Base-by-base conservation (phyloP, 306 rosid genomes). In the Morella rubra region DNA sequence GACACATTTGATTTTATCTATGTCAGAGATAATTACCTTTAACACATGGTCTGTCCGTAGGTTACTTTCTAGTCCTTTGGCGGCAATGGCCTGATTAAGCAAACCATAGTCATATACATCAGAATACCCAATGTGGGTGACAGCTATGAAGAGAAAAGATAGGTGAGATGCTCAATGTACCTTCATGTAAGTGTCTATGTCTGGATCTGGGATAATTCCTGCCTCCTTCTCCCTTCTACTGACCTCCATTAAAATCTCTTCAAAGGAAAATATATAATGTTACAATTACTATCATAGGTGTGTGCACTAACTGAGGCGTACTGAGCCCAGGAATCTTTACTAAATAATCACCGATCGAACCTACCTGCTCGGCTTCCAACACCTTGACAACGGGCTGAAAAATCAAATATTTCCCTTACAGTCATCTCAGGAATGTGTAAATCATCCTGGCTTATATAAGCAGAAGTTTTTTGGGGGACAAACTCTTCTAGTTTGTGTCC, bases 391-490 rank as follows among this genome's bases (percentile, higher is more conserved):
- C 90, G 86, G 12, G 97, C 93, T 13, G 97, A 87, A 83, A 91
- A 91, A 79, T 93, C 93, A 0, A 93, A 81, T 55, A 90, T 93
- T 85, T 93, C 98, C 82, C 98, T 93, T 41, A 93, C 96, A 27
- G 98, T 93, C 93, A 91, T 90, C 71, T 90, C 88, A 50, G 96
- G 88, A 59, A 90, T 75, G 90, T 91, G 96, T 62, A 90, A 71
- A 78, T 93, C 97, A 78, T 77, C 74, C 73, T 93, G 98, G 82
- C 97, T 93, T 75, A 91, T 88, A 69, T 91, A 93, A 54, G 98
- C 90, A 47, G 96, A 85, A 58, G 90, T 79, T 69, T 87, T 91
- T 84, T 89, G 91, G 22, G 97, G 93, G 41, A 89, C 88, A 80
- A 93, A 87, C 73, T 91, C 96, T 12, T 78, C 84, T 37, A 93